Evolutionary conservation across 805 yeast species (phyloP).

Genomic region (Schwanniomyces polymorphus): DNA sequence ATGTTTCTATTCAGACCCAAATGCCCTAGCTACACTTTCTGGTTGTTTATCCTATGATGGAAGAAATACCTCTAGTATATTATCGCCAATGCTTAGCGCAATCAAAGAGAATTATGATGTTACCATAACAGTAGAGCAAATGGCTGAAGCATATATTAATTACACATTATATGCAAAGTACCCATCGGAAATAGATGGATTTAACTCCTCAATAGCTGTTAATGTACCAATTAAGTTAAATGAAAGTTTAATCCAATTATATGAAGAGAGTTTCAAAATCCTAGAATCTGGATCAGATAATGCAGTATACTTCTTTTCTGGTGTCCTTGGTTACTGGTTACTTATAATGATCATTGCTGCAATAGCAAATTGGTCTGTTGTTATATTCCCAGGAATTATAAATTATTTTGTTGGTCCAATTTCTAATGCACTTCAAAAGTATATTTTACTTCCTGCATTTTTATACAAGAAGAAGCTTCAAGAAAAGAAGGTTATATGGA

Average conservation of each 20-base stretch:
- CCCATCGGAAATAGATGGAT: slow-evolving; percentile 4
- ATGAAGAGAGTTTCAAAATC: slow-evolving; percentile 29
- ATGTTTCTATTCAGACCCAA: slow-evolving; percentile 26
- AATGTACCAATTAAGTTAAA: slow-evolving; percentile 27
- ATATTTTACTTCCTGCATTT: slow-evolving; percentile 40
- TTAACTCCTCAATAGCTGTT: slow-evolving; percentile 6
- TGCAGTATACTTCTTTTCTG: slow-evolving; percentile 44
- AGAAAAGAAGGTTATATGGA: slow-evolving; percentile 13
- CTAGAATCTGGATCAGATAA: slow-evolving; percentile 40
- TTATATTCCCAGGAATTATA: slow-evolving; percentile 19
- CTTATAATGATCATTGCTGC: slow-evolving; percentile 22
- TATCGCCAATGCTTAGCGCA: slow-evolving; percentile 21
- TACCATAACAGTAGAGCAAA: slow-evolving; percentile 17
- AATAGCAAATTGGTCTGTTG: slow-evolving; percentile 32
- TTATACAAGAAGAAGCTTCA: slow-evolving; percentile 24
- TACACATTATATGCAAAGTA: slow-evolving; percentile 14
- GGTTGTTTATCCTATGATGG: slow-evolving; percentile 23
- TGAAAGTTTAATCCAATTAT: slow-evolving; percentile 13
- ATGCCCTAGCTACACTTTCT: slow-evolving; percentile 37
- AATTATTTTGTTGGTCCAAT: slow-evolving; percentile 24
- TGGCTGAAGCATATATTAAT: slow-evolving; percentile 18
- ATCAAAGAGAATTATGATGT: slow-evolving; percentile 22
- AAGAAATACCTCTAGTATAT: slow-evolving; percentile 19
- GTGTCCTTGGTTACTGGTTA: slow-evolving; percentile 31
- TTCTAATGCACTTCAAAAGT: slow-evolving; percentile 31